A percentile compares a stretch with the other conserved stretches of the same genome.
Conservation (phyloP, 192 early-diverging fungal species). For the Pilobolus umbonatus region DNA sequence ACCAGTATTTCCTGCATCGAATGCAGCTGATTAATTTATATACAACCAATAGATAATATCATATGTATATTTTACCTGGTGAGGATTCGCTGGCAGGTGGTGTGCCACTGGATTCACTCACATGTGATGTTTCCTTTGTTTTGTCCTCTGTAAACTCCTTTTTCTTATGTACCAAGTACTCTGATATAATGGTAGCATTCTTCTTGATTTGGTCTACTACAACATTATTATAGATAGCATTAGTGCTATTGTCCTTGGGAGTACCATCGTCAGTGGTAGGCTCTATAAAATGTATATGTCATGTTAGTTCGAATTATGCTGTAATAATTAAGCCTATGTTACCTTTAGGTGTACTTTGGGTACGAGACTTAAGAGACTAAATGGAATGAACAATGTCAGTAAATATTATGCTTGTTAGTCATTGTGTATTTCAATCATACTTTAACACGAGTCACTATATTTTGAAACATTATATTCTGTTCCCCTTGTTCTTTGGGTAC, state of each 20-base stretch:
- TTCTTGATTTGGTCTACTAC: background rate
- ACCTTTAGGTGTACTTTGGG: no score
- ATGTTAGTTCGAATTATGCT: no score
- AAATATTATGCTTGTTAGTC: no score
- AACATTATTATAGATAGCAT: background rate
- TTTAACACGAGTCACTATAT: no score
- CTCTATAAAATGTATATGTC: no score
- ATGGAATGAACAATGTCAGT: no score
- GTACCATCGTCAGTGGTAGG: no score
- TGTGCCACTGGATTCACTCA: background rate
- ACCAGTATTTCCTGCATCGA: background rate
- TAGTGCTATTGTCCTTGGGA: background rate
- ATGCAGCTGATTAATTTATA: background rate
- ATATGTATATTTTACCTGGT: background rate
- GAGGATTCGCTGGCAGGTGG: background rate
- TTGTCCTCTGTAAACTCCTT: background rate
- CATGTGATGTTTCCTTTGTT: background rate
- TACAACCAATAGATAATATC: background rate
- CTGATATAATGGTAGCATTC: background rate
- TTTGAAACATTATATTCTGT: no score
- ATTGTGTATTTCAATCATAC: no score
- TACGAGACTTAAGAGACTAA: no score
- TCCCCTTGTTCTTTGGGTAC: no score
- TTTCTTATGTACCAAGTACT: background rate
- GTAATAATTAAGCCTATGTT: no score